These are phyloP conservation scores for Trametes maxima DNA, from an alignment of 768 basidiomycete species.

Conservation along the genomic window DNA sequence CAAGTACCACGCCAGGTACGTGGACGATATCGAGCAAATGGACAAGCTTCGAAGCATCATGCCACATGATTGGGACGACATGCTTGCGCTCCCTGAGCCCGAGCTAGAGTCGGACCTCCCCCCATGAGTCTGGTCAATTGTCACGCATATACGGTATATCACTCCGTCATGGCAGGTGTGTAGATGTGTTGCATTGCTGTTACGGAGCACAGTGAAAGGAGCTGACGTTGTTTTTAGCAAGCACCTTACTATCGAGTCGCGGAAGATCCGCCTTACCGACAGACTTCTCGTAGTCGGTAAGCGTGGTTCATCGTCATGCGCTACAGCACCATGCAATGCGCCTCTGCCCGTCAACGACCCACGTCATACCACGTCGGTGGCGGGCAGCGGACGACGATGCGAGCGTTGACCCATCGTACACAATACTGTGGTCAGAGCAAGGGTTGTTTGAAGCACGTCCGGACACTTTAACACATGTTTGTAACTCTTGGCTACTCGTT, in stretches of 20 bases:
- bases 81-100: constrained; percentile 8
- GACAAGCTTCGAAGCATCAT: constrained; percentile 8
- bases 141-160: neutral
- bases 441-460: too few relatives aligned
- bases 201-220: too few relatives aligned
- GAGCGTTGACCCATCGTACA: neutral
- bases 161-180: neutral
- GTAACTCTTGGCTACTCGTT: too few relatives aligned
- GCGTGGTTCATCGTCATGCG: neutral
- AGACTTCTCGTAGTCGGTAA: neutral
- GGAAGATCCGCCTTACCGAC: neutral
- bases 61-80: constrained; percentile 13
- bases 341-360: constrained; percentile 3
- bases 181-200: neutral
- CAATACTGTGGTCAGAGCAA: neutral
- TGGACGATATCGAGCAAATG: constrained; percentile 5
- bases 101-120: neutral
- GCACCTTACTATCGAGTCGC: neutral
- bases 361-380: neutral
- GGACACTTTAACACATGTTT: too few relatives aligned
- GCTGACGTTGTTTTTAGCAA: neutral
- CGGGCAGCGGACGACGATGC: neutral
- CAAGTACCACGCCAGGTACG: constrained; percentile 15
- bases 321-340: neutral
- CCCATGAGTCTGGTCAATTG: neutral